phyloP scores from a whole-genome alignment of 2,329 filamentous ascomycete species.

The Scortechinia acanthostroma region DNA sequence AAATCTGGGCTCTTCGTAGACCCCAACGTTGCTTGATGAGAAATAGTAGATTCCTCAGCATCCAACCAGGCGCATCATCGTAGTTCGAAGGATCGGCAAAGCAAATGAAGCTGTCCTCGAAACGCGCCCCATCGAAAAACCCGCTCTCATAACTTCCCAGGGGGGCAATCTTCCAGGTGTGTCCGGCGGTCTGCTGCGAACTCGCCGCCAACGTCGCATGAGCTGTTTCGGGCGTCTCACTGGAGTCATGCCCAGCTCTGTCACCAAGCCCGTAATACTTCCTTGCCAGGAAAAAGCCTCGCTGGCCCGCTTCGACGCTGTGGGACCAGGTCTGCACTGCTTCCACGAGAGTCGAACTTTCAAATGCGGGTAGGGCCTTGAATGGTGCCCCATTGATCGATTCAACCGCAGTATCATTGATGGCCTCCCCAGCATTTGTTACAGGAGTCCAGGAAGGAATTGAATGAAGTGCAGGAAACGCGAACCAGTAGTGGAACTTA shows the following conservation, averaged over 20 bases:
- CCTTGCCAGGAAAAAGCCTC: constrained; percentile 94
- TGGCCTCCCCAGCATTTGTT: constrained; percentile 19
- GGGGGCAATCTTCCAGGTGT: constrained; percentile 70
- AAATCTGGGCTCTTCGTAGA: constrained; percentile 69
- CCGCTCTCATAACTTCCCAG: constrained; percentile 75
- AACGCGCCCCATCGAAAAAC: constrained; percentile 70
- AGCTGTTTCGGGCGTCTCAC: constrained; percentile 28
- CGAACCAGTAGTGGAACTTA: constrained; percentile 96
- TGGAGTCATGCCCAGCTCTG: no score
- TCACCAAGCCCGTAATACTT: no score
- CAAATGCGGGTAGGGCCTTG: constrained; percentile 50
- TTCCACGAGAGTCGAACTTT: constrained; percentile 75
- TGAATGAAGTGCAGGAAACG: constrained; percentile 86
- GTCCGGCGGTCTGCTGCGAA: constrained; percentile 40
- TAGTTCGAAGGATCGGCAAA: constrained; percentile 95
- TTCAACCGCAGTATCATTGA: not conserved
- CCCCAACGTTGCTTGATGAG: constrained; percentile 77
- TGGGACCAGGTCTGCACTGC: constrained; percentile 83
- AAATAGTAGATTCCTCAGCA: constrained; percentile 79
- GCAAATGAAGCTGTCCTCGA: constrained; percentile 74
- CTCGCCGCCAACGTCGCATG: constrained; percentile 4
- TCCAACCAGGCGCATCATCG: constrained; percentile 80
- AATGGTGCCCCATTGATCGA: constrained; percentile 20
- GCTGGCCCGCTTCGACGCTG: constrained; percentile 72
- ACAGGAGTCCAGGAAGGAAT: constrained; percentile 72